Percentiles rank a stretch among this genome's conserved stretches.
These are phyloP conservation scores for Mayamaea pseudoterrestris DNA, from an alignment of 108 stramenopile species.

Conservation along the genomic window DNA sequence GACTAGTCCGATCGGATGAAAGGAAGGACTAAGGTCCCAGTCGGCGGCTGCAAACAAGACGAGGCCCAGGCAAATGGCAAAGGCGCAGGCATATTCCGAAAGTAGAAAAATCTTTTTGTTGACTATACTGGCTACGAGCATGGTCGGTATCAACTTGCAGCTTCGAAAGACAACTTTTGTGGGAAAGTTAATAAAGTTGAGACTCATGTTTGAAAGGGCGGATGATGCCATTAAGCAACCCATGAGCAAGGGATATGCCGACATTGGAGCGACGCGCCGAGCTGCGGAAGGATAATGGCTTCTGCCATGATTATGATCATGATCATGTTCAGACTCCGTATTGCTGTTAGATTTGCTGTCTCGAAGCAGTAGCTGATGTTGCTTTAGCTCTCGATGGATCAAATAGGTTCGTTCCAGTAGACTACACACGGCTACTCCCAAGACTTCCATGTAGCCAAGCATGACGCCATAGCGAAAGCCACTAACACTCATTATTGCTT, in stretches of 20 bases:
- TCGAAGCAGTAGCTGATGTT: no score
- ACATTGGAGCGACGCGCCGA: conserved; percentile 66
- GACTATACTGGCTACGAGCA: conserved; percentile 80
- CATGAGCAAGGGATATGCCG: conserved; percentile 75
- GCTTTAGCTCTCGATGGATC: conserved; percentile 11
- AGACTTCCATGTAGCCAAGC: conserved; percentile 90
- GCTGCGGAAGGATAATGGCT: no score
- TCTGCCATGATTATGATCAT: no score
- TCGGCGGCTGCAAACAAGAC: conserved; percentile 89
- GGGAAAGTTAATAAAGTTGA: conserved; percentile 96
- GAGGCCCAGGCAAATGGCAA: conserved; percentile 79
- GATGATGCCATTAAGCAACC: conserved; percentile 74
- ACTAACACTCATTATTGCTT: conserved; percentile 78
- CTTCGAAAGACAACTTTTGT: conserved; percentile 90
- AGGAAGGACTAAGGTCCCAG: conserved; percentile 71
- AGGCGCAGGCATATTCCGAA: conserved; percentile 75
- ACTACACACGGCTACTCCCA: conserved; percentile 79
- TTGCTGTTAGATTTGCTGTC: no score
- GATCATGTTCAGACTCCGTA: no score
- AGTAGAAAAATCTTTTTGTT: conserved; percentile 59
- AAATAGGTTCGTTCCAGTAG: conserved; percentile 54
- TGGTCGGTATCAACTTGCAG: conserved; percentile 90
- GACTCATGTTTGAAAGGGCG: conserved; percentile 75
- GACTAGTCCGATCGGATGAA: conserved; percentile 78
- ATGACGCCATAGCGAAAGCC: conserved; percentile 82